Conservation (phyloP, 352 stramenopile genomes). For the Pythium oligandrum region DNA sequence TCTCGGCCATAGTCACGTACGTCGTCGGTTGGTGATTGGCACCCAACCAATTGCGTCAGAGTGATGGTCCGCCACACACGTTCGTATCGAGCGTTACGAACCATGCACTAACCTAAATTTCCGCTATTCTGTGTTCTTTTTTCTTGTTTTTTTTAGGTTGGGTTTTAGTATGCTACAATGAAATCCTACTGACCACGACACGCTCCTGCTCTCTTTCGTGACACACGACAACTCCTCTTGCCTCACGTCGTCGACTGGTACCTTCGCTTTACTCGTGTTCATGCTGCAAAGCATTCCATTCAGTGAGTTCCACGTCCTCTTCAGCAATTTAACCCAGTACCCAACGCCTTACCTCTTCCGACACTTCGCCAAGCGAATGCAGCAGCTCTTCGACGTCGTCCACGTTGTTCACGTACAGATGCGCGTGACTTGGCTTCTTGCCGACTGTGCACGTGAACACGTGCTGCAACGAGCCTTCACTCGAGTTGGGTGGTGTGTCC, state of each 20-base stretch:
- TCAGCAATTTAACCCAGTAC: too few relatives aligned
- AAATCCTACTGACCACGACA: too few relatives aligned
- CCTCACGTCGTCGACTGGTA: too few relatives aligned
- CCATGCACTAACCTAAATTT: too few relatives aligned
- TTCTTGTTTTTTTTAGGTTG: too few relatives aligned
- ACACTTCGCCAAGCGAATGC: constrained; percentile 36
- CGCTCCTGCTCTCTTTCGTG: too few relatives aligned
- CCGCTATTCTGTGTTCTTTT: too few relatives aligned
- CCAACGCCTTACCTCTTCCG: constrained; percentile 4
- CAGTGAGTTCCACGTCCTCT: too few relatives aligned
- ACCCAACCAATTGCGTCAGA: constrained; percentile 22
- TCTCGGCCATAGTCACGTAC: constrained; percentile 9
- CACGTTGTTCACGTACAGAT: constrained; percentile 89
- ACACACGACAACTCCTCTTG: too few relatives aligned
- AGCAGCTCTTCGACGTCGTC: constrained; percentile 84
- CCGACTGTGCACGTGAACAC: constrained; percentile 91
- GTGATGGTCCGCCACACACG: constrained; percentile 12
- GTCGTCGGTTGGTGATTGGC: constrained; percentile 7
- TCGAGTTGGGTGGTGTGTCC: constrained; percentile 17
- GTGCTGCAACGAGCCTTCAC: constrained; percentile 67
- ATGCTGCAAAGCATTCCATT: too few relatives aligned
- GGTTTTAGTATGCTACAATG: too few relatives aligned
- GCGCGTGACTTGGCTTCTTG: constrained; percentile 88
- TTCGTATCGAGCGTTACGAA: neutral
- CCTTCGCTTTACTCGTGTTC: too few relatives aligned